Percentiles rank a stretch among this genome's conserved stretches.
phyloP scores from a whole-genome alignment of 495 filamentous ascomycete genomes.

The Alectoria sarmentosa region DNA sequence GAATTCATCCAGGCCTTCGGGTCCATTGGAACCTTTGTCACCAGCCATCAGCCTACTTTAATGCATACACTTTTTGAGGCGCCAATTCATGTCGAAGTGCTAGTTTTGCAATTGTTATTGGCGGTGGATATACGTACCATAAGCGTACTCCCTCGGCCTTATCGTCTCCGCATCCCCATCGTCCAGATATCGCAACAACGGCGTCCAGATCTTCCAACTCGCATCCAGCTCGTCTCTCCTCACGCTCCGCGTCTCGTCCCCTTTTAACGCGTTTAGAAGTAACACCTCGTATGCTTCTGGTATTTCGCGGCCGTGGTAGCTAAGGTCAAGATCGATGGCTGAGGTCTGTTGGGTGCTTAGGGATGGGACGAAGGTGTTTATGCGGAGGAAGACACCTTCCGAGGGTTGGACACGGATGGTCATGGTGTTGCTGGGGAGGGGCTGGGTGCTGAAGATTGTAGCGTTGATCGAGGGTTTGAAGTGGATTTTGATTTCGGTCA shows the following conservation, averaged over 20 bases:
- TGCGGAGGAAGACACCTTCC: slow-evolving; percentile 83
- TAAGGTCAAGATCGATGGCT: slow-evolving; percentile 77
- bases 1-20: slow-evolving; percentile 24
- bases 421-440: slow-evolving; percentile 76
- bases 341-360: slow-evolving; percentile 81
- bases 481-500: slow-evolving; percentile 82
- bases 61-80: no score
- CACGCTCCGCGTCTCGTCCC: slow-evolving; percentile 82
- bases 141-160: slow-evolving; percentile 80
- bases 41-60: no score
- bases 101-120: neutral
- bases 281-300: slow-evolving; percentile 83
- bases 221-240: slow-evolving; percentile 80
- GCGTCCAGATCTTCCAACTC: slow-evolving; percentile 81
- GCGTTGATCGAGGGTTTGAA: slow-evolving; percentile 75
- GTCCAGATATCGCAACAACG: slow-evolving; percentile 72
- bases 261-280: slow-evolving; percentile 75
- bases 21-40: slow-evolving; percentile 27
- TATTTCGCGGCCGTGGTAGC: slow-evolving; percentile 76
- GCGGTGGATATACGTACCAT: slow-evolving; percentile 49
- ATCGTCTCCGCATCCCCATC: slow-evolving; percentile 72
- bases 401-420: slow-evolving; percentile 85
- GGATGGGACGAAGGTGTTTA: slow-evolving; percentile 81
- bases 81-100: neutral
- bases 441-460: slow-evolving; percentile 63